phyloP scores from a whole-genome alignment of 192 early-diverging fungal genomes.

The Spinellus fusiger region DNA sequence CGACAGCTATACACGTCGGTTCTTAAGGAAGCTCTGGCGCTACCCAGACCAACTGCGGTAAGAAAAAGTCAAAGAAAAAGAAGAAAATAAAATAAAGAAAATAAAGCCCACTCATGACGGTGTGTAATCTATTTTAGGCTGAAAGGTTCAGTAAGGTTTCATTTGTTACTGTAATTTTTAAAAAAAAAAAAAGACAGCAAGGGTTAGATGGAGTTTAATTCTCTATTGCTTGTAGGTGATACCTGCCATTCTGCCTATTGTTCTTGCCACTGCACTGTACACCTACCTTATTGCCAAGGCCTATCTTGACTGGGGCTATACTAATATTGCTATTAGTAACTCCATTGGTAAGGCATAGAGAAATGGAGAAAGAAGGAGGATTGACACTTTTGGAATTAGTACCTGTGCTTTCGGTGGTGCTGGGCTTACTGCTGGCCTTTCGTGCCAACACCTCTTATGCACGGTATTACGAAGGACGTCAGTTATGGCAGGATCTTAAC shows the following conservation, averaged over 20 bases:
- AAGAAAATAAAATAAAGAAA: neutral
- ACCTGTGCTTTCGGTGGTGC: conserved; percentile 34
- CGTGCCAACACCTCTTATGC: conserved; percentile 75
- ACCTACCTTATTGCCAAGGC: conserved; percentile 6
- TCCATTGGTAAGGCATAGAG: conserved; percentile 9
- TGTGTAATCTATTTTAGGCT: neutral
- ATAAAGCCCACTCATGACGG: neutral
- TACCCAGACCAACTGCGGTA: conserved; percentile 28
- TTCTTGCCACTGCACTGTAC: conserved; percentile 9
- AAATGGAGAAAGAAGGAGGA: neutral
- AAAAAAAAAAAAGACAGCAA: neutral
- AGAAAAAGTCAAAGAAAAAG: neutral
- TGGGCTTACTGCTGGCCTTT: conserved; percentile 77
- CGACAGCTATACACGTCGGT: neutral
- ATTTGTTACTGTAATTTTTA: neutral
- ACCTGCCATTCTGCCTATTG: conserved; percentile 9
- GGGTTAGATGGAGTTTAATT: neutral
- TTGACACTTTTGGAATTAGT: conserved; percentile 7
- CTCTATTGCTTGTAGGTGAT: conserved; percentile 10
- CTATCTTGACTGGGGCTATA: conserved; percentile 15
- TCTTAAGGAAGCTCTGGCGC: neutral
- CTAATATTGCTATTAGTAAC: conserved; percentile 16
- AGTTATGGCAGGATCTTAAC: conserved; percentile 56
- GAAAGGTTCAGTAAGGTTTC: no score
- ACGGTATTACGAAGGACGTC: conserved; percentile 76